Evolutionary conservation across 1,139 yeast species (phyloP).

Genomic region (Zygosaccharomyces pseudobailii): DNA sequence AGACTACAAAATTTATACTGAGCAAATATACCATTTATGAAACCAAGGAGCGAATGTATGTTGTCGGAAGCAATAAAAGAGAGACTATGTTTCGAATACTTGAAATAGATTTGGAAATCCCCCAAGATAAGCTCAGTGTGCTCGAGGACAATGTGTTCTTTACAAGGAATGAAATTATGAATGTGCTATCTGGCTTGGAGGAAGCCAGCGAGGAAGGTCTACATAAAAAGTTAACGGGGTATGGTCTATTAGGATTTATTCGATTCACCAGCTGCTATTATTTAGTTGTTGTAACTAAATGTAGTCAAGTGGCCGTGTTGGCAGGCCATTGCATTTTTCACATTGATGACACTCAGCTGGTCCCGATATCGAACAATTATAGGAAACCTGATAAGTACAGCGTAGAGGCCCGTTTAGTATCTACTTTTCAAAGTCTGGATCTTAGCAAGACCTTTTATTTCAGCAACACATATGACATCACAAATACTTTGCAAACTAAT

Average conservation of each 20-base stretch:
- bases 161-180: slow-evolving; percentile 78
- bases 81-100: slow-evolving; percentile 81
- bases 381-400: slow-evolving; percentile 74
- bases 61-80: slow-evolving; percentile 86
- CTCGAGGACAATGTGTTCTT: slow-evolving; percentile 77
- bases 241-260: slow-evolving; percentile 83
- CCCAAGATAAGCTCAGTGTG: slow-evolving; percentile 52
- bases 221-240: slow-evolving; percentile 73
- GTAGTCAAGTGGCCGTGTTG: slow-evolving; percentile 81
- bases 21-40: slow-evolving; percentile 82
- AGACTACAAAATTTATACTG: slow-evolving; percentile 46
- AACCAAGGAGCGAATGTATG: slow-evolving; percentile 72
- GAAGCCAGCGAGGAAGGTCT: slow-evolving; percentile 64
- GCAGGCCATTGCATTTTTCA: slow-evolving; percentile 94
- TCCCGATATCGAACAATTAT: slow-evolving; percentile 57
- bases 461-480: slow-evolving; percentile 87
- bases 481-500: slow-evolving; percentile 85
- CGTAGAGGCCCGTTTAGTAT: slow-evolving; percentile 76
- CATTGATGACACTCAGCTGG: slow-evolving; percentile 82
- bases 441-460: slow-evolving; percentile 88
- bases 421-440: slow-evolving; percentile 80
- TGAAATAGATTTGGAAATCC: slow-evolving; percentile 68
- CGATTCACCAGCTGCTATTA: slow-evolving; percentile 82
- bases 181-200: slow-evolving; percentile 55
- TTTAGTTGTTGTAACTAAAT: slow-evolving; percentile 72